Percentiles rank a stretch among this genome's conserved stretches.
phyloP scores from a whole-genome alignment of 805 yeast genomes.

The Yamadazyma olivae region DNA sequence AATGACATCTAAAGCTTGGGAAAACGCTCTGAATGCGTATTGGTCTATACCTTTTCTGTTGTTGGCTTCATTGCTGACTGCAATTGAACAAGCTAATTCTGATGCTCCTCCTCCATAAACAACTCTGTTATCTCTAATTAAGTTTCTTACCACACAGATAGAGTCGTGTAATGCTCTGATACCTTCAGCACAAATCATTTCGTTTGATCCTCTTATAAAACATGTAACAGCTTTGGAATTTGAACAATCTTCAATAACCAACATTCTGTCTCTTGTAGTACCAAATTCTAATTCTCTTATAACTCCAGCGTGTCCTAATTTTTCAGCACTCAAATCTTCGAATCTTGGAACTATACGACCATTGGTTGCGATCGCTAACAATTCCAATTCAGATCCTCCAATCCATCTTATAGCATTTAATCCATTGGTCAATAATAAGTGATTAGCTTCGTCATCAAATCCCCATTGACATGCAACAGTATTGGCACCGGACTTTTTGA shows the following conservation, averaged over 20 bases:
- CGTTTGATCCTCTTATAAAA: constrained; percentile 91
- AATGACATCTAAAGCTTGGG: constrained; percentile 84
- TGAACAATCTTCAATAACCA: constrained; percentile 86
- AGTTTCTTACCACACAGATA: constrained; percentile 93
- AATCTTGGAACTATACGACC: constrained; percentile 97
- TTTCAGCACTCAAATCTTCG: constrained; percentile 79
- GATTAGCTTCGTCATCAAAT: constrained; percentile 97
- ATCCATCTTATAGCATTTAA: constrained; percentile 99
- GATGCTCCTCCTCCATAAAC: constrained; percentile 99
- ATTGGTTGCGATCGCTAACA: constrained; percentile 94
- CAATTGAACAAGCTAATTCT: constrained; percentile 89
- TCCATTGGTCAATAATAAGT: constrained; percentile 78
- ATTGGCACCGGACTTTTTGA: constrained; percentile 90
- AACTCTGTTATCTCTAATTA: constrained; percentile 85
- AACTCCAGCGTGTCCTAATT: constrained; percentile 84
- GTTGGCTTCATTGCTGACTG: constrained; percentile 89
- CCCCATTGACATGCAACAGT: constrained; percentile 99
- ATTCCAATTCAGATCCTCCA: constrained; percentile 94
- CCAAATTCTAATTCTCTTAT: constrained; percentile 92
- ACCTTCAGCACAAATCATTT: constrained; percentile 97
- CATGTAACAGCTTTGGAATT: constrained; percentile 89
- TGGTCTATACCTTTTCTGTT: constrained; percentile 93
- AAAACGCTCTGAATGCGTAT: constrained; percentile 94
- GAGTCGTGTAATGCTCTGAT: constrained; percentile 96
- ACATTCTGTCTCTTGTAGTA: constrained; percentile 94